Base-by-base conservation (phyloP, 1,284 basidiomycete genomes). In the Austroboletus novae-zelandiae region DNA sequence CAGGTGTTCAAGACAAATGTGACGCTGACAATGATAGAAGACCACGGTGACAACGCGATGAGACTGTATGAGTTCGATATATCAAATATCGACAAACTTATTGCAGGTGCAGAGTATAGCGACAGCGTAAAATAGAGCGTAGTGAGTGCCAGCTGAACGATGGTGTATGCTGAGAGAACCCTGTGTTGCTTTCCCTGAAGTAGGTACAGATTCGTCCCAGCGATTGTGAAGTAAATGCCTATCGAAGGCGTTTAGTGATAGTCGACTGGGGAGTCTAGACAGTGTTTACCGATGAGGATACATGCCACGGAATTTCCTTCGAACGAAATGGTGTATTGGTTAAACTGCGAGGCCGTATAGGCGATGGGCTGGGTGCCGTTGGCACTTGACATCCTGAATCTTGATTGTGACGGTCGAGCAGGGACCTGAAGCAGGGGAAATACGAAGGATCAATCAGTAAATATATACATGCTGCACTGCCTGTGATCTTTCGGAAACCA, bases 1-100 rank as follows among this genome's bases (percentile, higher is more conserved):
- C 61, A 64, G 0, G 57, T 58, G 17, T 66, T 66, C 30, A 66
- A n/a, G 13, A 58, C 35, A n/a, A 66, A 66, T 0, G 49, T 29
- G 13, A 25, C 25, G 27, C 47, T n/a, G 0, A 60, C 50, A 5
- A 62, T 6, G 29, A 65, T 35, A 8, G 40, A 17, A 7, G 53
- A 43, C 63, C 63, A 61, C 0, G 57, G 46, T 1, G 60, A 61
- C 4, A 60, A 14, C 1, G 51, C 50, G 31, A 59, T 8, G 2
- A 45, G 56, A 7, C 40, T 39, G 4, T 27, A 27, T 27, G 53
- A 15, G 15, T 51, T 46, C 1, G 39, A 4, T 4, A 65, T 55
- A 15, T 42, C 23, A 25, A 65, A 64, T 5, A 61, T 44, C 0
- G 29, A 42, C 35, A 61, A 45, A 6, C 32, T 48, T 23, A 62